These are phyloP conservation scores for Tubosaeta sp. DNA, from an alignment of 768 basidiomycete genomes.

Conservation along the genomic window DNA sequence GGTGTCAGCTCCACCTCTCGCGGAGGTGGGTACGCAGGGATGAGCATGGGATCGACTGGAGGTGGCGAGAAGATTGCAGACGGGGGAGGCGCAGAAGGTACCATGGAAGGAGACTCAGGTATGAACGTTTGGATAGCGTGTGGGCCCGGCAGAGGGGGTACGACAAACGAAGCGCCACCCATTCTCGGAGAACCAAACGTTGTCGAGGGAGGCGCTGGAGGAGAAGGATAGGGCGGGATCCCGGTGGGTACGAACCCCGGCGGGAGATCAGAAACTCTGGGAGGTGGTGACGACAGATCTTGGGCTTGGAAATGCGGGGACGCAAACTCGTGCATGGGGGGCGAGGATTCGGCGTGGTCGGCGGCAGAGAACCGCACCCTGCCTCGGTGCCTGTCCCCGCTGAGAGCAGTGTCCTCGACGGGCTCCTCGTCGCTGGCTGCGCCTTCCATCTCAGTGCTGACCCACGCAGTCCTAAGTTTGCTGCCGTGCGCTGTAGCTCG, in stretches of 20 bases:
- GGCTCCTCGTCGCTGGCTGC: constrained; percentile 25
- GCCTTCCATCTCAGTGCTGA: constrained; percentile 43
- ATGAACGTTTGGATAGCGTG: constrained; percentile 10
- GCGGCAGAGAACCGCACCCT: constrained; percentile 16
- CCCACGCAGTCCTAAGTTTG: constrained; percentile 30
- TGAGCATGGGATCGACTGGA: constrained; percentile 5
- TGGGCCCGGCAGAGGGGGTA: constrained; percentile 19
- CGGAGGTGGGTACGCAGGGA: constrained; percentile 20
- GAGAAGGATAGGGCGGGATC: constrained; percentile 9
- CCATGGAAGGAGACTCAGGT: constrained; percentile 22
- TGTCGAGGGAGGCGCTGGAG: constrained; percentile 9
- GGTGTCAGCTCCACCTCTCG: constrained; percentile 52
- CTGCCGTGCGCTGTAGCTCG: constrained; percentile 18
- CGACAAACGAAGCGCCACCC: constrained; percentile 5
- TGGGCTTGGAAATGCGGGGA: constrained; percentile 10
- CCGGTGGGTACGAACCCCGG: constrained; percentile 29
- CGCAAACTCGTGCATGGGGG: constrained; percentile 7
- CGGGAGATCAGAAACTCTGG: constrained; percentile 19
- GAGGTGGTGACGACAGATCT: constrained; percentile 15
- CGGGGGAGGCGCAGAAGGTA: background rate
- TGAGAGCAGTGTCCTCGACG: constrained; percentile 16
- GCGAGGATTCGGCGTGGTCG: constrained; percentile 14
- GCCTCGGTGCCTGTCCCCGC: constrained; percentile 1
- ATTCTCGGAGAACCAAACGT: constrained; percentile 6
- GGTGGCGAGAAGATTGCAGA: background rate